Evolutionary conservation across 371 early-diverging fungal species (phyloP).

Genomic region (Mycotypha africana): DNA sequence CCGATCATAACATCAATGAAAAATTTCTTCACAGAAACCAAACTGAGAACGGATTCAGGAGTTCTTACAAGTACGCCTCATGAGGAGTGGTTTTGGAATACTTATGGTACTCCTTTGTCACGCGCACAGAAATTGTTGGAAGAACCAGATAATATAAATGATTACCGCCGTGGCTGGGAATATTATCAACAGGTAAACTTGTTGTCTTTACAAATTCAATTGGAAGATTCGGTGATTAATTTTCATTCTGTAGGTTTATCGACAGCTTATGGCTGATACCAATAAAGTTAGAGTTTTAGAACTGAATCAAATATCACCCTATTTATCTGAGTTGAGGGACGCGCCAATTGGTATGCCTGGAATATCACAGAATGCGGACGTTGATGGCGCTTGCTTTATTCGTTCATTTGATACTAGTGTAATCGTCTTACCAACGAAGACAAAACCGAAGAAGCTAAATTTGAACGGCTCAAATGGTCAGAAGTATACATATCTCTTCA

Average conservation of each 20-base stretch:
- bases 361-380: constrained; percentile 15
- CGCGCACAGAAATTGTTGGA: constrained; percentile 46
- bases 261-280: constrained; percentile 54
- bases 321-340: constrained; percentile 40
- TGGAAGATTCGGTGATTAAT: no score
- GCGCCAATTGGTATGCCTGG: constrained; percentile 70
- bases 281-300: constrained; percentile 51
- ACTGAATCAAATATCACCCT: constrained; percentile 61
- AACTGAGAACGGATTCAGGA: constrained; percentile 24
- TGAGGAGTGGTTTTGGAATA: constrained; percentile 62
- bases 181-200: constrained; percentile 51
- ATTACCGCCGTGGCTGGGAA: constrained; percentile 55
- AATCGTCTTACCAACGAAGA: constrained; percentile 76
- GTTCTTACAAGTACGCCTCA: constrained; percentile 52
- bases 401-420: constrained; percentile 57
- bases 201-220: no score
- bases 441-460: constrained; percentile 85
- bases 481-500: constrained; percentile 77
- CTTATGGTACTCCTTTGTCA: constrained; percentile 48
- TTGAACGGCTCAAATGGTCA: constrained; percentile 73
- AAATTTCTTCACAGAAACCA: constrained; percentile 33
- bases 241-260: constrained; percentile 24
- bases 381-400: constrained; percentile 30
- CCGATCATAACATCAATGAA: constrained; percentile 56
- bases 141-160: constrained; percentile 44